Evolutionary conservation across 306 rosid genomes (phyloP).

Genomic region (Casuarina equisetifolia): DNA sequence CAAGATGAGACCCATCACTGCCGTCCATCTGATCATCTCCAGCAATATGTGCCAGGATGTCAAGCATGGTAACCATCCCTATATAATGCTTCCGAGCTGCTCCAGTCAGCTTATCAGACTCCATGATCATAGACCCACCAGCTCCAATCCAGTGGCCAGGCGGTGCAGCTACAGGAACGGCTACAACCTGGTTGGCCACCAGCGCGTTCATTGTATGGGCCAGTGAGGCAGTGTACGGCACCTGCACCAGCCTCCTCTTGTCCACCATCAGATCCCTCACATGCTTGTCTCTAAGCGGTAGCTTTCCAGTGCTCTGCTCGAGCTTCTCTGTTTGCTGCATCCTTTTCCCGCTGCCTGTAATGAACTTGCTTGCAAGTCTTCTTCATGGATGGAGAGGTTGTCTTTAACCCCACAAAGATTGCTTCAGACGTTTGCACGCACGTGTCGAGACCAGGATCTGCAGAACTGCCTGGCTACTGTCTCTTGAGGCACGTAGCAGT

Average conservation of each 20-base stretch:
- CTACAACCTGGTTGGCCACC: conserved; percentile 70
- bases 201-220: conserved; percentile 71
- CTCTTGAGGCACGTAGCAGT: neutral
- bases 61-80: conserved; percentile 92
- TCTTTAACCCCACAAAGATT: neutral
- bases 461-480: neutral
- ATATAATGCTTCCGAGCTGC: conserved; percentile 68
- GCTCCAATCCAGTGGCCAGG: conserved; percentile 97
- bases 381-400: neutral
- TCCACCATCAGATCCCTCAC: conserved; percentile 61
- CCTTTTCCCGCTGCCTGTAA: neutral
- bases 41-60: conserved; percentile 73
- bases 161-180: conserved; percentile 88
- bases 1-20: conserved; percentile 42
- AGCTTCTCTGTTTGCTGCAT: conserved; percentile 41
- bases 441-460: neutral
- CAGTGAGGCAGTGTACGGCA: conserved; percentile 80
- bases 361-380: neutral
- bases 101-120: conserved; percentile 70
- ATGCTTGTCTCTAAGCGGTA: conserved; percentile 42
- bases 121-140: conserved; percentile 86
- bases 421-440: neutral
- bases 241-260: conserved; percentile 73
- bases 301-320: conserved; percentile 30
- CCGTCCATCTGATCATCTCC: conserved; percentile 51